A percentile compares a stretch with the other conserved stretches of the same genome.
These are phyloP conservation scores for Sporothrix schenckii DNA, from an alignment of 2,329 filamentous ascomycete species.

Conservation along the genomic window DNA sequence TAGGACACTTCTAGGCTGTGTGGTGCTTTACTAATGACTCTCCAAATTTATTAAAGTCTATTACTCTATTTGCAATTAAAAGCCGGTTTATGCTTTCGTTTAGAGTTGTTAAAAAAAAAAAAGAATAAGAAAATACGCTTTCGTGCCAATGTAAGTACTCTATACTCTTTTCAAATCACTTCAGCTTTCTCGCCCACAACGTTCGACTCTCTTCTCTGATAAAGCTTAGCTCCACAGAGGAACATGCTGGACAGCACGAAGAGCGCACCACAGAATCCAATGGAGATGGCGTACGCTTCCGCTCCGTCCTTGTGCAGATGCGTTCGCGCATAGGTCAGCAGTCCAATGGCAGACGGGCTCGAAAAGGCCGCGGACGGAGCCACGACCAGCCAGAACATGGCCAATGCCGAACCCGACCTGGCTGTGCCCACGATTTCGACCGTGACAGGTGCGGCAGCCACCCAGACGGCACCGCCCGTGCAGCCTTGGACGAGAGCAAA, in stretches of 20 bases:
- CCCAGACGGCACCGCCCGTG: constrained; percentile 58
- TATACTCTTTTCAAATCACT: no score
- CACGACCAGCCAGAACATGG: constrained; percentile 30
- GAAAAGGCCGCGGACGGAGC: constrained; percentile 26
- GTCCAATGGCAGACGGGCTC: constrained; percentile 27
- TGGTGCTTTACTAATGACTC: no score
- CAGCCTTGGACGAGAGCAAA: constrained; percentile 52
- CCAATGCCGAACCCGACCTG: constrained; percentile 34
- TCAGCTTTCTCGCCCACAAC: no score
- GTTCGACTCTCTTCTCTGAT: constrained; percentile 10
- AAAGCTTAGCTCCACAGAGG: constrained; percentile 21
- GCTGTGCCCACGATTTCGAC: constrained; percentile 28
- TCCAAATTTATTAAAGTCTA: no score
- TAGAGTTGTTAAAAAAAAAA: no score
- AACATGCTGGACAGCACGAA: constrained; percentile 28
- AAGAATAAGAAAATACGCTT: no score
- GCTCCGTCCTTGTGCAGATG: constrained; percentile 16
- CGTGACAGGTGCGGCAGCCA: constrained; percentile 35
- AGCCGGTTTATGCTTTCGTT: no score
- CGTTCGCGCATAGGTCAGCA: constrained; percentile 12
- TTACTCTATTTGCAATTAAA: no score
- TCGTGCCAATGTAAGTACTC: no score
- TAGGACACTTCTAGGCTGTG: no score
- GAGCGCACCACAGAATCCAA: constrained; percentile 23
- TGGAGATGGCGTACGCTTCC: constrained; percentile 27